A percentile compares a stretch with the other conserved stretches of the same genome.
These are phyloP conservation scores for Hypoxylon sp. DNA, from an alignment of 2,329 filamentous ascomycete species.

Conservation along the genomic window DNA sequence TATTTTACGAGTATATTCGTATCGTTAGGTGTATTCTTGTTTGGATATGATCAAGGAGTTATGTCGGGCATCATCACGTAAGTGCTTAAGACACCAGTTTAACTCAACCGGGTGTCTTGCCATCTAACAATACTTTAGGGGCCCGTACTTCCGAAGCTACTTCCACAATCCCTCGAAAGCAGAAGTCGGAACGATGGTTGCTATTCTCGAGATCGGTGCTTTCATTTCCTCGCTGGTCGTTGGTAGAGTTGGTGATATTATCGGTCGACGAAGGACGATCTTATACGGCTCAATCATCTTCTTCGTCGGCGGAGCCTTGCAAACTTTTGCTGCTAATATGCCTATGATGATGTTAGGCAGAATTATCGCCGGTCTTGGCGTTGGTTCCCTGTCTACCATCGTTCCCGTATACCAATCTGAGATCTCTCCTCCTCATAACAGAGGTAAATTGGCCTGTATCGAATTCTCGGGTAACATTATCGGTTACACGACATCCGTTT, in stretches of 20 bases:
- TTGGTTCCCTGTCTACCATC: slow-evolving; percentile 91
- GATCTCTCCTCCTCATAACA: slow-evolving; percentile 95
- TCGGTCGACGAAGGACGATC: slow-evolving; percentile 91
- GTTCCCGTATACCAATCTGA: slow-evolving; percentile 95
- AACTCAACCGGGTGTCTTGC: neutral
- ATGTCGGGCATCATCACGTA: slow-evolving; percentile 84
- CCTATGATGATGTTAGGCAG: slow-evolving; percentile 89
- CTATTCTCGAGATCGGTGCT: slow-evolving; percentile 94
- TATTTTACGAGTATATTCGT: slow-evolving; percentile 97
- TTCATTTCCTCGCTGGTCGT: slow-evolving; percentile 90
- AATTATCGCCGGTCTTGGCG: slow-evolving; percentile 86
- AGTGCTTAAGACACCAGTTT: slow-evolving; percentile 48
- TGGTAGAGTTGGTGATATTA: slow-evolving; percentile 90
- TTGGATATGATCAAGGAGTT: slow-evolving; percentile 91
- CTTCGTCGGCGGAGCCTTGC: slow-evolving; percentile 84
- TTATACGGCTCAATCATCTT: slow-evolving; percentile 95
- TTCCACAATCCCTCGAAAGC: slow-evolving; percentile 90
- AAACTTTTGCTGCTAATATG: slow-evolving; percentile 86
- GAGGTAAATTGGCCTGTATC: slow-evolving; percentile 95
- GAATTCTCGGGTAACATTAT: slow-evolving; percentile 98
- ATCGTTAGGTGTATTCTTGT: slow-evolving; percentile 87
- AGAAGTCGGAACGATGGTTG: slow-evolving; percentile 96
- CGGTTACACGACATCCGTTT: slow-evolving; percentile 95
- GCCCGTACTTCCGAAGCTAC: slow-evolving; percentile 89
- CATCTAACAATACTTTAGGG: slow-evolving; percentile 66